Evolutionary conservation across 1,284 basidiomycete genomes (phyloP).

Genomic region (Apiotrichum gamsii): DNA sequence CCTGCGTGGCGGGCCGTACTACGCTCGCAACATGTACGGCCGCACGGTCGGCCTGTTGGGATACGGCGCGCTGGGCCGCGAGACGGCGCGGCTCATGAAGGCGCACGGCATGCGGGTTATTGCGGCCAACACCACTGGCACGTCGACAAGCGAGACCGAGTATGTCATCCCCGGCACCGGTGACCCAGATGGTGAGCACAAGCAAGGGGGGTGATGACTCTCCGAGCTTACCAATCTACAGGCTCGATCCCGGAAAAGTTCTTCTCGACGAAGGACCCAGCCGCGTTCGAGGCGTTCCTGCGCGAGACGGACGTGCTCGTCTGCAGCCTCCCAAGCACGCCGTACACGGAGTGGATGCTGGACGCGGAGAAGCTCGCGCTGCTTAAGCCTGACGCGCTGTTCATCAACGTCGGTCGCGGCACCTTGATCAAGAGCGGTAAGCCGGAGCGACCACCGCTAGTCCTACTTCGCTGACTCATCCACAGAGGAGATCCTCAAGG

Average conservation of each 20-base stretch:
- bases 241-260: constrained; percentile 40
- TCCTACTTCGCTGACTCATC: background rate
- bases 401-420: constrained; percentile 44
- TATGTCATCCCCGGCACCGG: constrained; percentile 41
- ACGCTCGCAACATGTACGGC: constrained; percentile 26
- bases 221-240: background rate
- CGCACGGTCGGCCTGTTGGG: constrained; percentile 42
- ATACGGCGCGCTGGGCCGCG: constrained; percentile 37
- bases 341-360: constrained; percentile 34
- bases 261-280: constrained; percentile 36
- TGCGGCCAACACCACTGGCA: constrained; percentile 43
- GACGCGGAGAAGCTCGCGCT: constrained; percentile 27
- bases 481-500: constrained; percentile 31
- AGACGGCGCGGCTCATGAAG: constrained; percentile 40
- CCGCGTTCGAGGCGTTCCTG: constrained; percentile 36
- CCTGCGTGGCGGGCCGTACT: constrained; percentile 22
- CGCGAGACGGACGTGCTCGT: constrained; percentile 41
- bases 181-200: constrained; percentile 30
- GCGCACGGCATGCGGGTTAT: constrained; percentile 38
- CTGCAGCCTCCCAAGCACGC: constrained; percentile 37
- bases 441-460: background rate
- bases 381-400: constrained; percentile 32
- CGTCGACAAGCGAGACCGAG: constrained; percentile 28
- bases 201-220: background rate
- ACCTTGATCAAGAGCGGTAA: constrained; percentile 32